A percentile compares a stretch with the other conserved stretches of the same genome.
phyloP scores from a whole-genome alignment of 169 alveolate species.

The Fabrea salina region DNA sequence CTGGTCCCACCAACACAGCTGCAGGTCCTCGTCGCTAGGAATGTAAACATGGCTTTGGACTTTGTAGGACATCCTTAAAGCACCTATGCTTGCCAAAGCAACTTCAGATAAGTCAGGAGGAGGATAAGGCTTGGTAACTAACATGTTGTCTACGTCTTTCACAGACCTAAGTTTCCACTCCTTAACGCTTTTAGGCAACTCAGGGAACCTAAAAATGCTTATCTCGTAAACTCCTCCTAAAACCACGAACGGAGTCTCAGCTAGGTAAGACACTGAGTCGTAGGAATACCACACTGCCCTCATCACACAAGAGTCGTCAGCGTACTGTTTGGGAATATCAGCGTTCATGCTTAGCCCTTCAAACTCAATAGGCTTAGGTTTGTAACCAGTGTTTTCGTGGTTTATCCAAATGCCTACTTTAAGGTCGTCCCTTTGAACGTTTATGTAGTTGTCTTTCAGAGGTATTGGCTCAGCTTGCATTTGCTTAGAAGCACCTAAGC shows the following conservation, averaged over 20 bases:
- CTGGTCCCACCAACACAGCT: constrained; percentile 9
- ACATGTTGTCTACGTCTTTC: not conserved
- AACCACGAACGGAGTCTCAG: not conserved
- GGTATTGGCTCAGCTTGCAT: constrained; percentile 13
- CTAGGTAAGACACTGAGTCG: constrained; percentile 27
- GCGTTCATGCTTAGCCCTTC: constrained; percentile 11
- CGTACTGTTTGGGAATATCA: constrained; percentile 34
- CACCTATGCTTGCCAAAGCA: not conserved
- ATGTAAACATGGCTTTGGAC: not conserved
- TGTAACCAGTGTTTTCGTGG: constrained; percentile 26
- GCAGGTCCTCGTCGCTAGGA: not conserved
- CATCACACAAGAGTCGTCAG: constrained; percentile 37
- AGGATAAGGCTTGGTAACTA: constrained; percentile 13
- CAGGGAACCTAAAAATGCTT: not conserved
- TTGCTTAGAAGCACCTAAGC: not conserved
- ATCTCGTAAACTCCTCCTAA: constrained; percentile 32
- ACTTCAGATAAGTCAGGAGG: not conserved
- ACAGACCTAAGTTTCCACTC: constrained; percentile 29
- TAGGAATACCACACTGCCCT: constrained; percentile 45
- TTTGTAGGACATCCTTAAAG: constrained; percentile 23
- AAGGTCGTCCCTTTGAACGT: constrained; percentile 24
- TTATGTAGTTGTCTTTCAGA: constrained; percentile 15
- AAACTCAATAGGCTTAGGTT: constrained; percentile 34
- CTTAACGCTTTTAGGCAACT: constrained; percentile 21
- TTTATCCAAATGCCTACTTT: constrained; percentile 40